Evolutionary conservation across 2,329 filamentous ascomycete genomes (phyloP), one percentile per base, ranked within the genome.

Genomic region (Fusarium robinianum): DNA sequence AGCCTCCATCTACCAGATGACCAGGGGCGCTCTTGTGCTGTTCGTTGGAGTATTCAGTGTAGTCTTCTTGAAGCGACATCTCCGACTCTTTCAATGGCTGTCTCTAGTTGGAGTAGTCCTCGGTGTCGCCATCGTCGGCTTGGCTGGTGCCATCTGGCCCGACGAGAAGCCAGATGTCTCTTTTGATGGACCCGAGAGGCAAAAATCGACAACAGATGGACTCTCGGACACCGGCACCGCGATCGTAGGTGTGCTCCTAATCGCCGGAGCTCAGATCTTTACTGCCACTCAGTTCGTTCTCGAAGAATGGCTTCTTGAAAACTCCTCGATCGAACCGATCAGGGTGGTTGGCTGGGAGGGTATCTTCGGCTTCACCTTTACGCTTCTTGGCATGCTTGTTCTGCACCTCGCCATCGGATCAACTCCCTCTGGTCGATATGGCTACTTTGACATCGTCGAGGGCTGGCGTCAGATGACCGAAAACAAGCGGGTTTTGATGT

Each of bases 1-100:
- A 9, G 90, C 94, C 2, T 95, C 89, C 49, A 96, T 99, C 63
- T 99, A 96, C 71, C 94, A 99, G 72, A 99, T 99, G 94, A 97
- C 92, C 2, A 79, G 94, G 46, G 94, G 94, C 7, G 94, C 94
- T 1, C 77, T 99, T 27, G 92, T 99, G 3, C 78, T 99, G 6
- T 99, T 99, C 60, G 94, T 99, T 14, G 94, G 94, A 0, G 73
- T 97, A 0, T 96, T 99, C 72, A 96, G 90, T 63, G 91, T 99
- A 18, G 62, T 95, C 9, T 97, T 99, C 68, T 75, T 99, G 44
- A 85, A 83, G 61, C 82, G 90, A 33, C 85, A 82, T 57, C 77
- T 99, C 22, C 81, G 84, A 49, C 66, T 87, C n/a, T 96, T 92
- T 74, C 94, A 99, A 68, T 99, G 94, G 94, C 73, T 88, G 45